These are phyloP conservation scores for Debaryomyces subglobosus DNA, from an alignment of 1,139 yeast genomes.

Conservation along the genomic window DNA sequence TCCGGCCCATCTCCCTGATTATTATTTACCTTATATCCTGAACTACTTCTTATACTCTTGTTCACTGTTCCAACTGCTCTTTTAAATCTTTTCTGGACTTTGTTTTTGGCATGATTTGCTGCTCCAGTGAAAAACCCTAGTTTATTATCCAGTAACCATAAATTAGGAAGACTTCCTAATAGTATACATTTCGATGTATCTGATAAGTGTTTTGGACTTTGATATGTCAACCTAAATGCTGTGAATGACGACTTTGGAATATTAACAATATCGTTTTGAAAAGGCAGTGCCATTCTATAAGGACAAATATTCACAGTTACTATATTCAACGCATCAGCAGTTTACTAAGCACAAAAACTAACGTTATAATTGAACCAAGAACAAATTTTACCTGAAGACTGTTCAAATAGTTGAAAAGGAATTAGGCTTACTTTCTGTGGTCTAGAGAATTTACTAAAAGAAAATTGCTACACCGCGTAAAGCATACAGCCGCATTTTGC, in stretches of 20 bases:
- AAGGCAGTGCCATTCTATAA: not conserved
- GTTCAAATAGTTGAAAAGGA: not conserved
- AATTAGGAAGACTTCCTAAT: conserved; percentile 66
- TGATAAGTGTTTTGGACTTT: conserved; percentile 53
- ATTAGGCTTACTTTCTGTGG: not conserved
- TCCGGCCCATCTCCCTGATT: conserved; percentile 1
- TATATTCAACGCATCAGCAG: not conserved
- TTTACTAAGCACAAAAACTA: not conserved
- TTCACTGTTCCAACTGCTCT: conserved; percentile 17
- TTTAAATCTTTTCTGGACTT: conserved; percentile 18
- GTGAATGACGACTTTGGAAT: conserved; percentile 19
- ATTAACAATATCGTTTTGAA: not conserved
- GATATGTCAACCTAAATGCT: conserved; percentile 58
- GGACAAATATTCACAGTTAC: not conserved
- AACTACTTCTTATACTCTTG: conserved; percentile 16
- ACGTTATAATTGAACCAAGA: not conserved
- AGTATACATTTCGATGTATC: conserved; percentile 53
- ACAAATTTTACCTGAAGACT: not conserved
- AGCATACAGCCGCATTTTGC: not conserved
- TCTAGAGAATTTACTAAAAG: not conserved
- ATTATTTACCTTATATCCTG: conserved; percentile 5
- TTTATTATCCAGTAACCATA: conserved; percentile 53
- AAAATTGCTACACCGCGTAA: not conserved
- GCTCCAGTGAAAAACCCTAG: conserved; percentile 20
- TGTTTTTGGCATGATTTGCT: conserved; percentile 17